phyloP scores from a whole-genome alignment of 2,329 filamentous ascomycete genomes.

The Exophiala viscosa region DNA sequence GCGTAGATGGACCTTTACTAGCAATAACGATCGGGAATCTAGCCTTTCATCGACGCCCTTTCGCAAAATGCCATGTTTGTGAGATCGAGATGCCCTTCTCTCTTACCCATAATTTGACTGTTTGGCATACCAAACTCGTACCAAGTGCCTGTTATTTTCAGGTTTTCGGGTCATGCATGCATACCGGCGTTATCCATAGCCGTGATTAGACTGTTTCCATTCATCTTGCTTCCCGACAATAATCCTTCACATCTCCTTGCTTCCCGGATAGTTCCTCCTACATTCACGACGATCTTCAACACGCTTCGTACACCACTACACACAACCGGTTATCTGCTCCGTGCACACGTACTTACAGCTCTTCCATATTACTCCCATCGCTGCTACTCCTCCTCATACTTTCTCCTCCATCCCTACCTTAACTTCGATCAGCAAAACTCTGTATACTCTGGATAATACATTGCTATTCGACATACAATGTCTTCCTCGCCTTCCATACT shows the following conservation, averaged over 20 bases:
- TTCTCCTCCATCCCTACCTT: not conserved
- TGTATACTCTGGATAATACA: not conserved
- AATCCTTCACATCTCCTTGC: too few relatives aligned
- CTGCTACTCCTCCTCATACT: not conserved
- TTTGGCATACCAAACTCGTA: not conserved
- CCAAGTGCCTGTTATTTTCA: not conserved
- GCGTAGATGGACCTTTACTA: not conserved
- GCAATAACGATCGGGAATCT: not conserved
- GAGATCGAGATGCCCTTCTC: constrained; percentile 5
- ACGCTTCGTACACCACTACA: too few relatives aligned
- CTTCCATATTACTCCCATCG: too few relatives aligned
- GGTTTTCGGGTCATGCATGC: too few relatives aligned
- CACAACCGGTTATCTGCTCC: too few relatives aligned
- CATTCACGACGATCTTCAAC: too few relatives aligned
- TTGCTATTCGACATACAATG: constrained; percentile 7
- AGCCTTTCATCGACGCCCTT: not conserved
- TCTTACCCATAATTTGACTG: not conserved
- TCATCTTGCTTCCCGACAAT: too few relatives aligned
- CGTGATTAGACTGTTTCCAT: too few relatives aligned
- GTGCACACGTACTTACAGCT: too few relatives aligned
- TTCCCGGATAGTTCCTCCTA: too few relatives aligned
- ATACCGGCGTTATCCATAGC: too few relatives aligned
- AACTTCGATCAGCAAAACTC: not conserved
- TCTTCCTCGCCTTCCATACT: constrained; percentile 23
- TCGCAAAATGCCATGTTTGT: not conserved